These are phyloP conservation scores for Sutorius australiensis DNA, from an alignment of 768 basidiomycete species.

Conservation along the genomic window DNA sequence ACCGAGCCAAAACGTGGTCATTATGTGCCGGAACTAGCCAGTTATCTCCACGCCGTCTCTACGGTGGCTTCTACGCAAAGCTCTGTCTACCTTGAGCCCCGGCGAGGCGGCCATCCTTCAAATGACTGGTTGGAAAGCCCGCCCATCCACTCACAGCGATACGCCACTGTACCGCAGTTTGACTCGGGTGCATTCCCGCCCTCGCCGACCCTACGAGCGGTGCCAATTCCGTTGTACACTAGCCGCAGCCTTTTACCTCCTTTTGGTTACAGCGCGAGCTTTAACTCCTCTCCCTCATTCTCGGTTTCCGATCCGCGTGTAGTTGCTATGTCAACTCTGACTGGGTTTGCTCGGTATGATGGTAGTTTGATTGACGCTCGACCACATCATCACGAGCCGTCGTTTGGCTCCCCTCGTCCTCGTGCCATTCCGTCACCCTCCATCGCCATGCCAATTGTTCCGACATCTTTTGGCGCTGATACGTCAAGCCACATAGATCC, in stretches of 20 bases:
- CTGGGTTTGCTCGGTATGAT: not conserved
- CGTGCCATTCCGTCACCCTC: not conserved
- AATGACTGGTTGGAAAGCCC: not conserved
- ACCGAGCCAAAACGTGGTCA: not conserved
- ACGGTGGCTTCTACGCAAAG: not conserved
- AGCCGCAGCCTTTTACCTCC: not conserved
- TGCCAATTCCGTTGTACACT: not conserved
- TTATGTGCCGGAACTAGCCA: not conserved
- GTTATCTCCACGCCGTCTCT: not conserved
- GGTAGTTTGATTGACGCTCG: constrained; percentile 4
- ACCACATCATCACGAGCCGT: not conserved
- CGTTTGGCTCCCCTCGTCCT: not conserved
- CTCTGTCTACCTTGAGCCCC: not conserved
- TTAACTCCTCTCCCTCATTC: not conserved
- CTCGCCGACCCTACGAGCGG: not conserved
- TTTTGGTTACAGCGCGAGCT: not conserved
- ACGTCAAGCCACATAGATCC: not conserved
- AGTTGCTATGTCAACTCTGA: constrained; percentile 4
- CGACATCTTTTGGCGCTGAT: not conserved
- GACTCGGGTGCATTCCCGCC: not conserved
- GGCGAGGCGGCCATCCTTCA: not conserved
- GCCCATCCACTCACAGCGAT: not conserved
- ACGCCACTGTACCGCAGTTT: not conserved
- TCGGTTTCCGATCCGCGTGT: not conserved
- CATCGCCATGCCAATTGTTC: constrained; percentile 6